These are phyloP conservation scores for Ogataea allantospora DNA, from an alignment of 805 yeast genomes.

Conservation along the genomic window DNA sequence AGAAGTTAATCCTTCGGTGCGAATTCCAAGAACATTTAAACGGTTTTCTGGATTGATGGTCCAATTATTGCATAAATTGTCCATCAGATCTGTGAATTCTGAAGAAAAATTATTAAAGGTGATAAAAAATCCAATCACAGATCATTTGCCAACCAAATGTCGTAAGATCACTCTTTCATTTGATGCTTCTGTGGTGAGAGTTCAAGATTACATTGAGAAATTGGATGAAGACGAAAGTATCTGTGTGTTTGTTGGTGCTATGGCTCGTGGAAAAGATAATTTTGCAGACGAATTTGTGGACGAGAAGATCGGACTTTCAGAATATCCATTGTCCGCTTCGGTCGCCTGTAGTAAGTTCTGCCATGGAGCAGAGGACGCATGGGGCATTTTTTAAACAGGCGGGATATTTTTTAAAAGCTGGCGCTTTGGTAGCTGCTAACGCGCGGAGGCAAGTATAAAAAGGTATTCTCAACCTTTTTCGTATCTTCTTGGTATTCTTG, in stretches of 20 bases:
- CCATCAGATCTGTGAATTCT: constrained; percentile 91
- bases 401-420: background rate
- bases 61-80: constrained; percentile 86
- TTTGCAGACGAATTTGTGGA: constrained; percentile 97
- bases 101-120: constrained; percentile 93
- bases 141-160: constrained; percentile 94
- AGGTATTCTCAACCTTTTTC: background rate
- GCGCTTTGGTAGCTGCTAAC: constrained; percentile 9
- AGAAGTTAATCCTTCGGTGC: constrained; percentile 93
- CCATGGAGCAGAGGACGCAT: constrained; percentile 98
- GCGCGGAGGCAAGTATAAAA: constrained; percentile 6
- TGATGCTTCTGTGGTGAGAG: constrained; percentile 85
- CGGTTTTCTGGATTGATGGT: constrained; percentile 98
- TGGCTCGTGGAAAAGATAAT: constrained; percentile 97
- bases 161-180: constrained; percentile 88
- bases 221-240: constrained; percentile 88
- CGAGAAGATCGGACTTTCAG: constrained; percentile 93
- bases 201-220: constrained; percentile 80
- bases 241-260: constrained; percentile 98
- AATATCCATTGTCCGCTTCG: constrained; percentile 93
- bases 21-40: constrained; percentile 97
- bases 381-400: constrained; percentile 59
- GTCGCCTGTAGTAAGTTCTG: constrained; percentile 98
- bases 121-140: constrained; percentile 95
- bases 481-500: constrained; percentile 11